Conservation (phyloP, 1,284 basidiomycete species). For the Athelia sp. region DNA sequence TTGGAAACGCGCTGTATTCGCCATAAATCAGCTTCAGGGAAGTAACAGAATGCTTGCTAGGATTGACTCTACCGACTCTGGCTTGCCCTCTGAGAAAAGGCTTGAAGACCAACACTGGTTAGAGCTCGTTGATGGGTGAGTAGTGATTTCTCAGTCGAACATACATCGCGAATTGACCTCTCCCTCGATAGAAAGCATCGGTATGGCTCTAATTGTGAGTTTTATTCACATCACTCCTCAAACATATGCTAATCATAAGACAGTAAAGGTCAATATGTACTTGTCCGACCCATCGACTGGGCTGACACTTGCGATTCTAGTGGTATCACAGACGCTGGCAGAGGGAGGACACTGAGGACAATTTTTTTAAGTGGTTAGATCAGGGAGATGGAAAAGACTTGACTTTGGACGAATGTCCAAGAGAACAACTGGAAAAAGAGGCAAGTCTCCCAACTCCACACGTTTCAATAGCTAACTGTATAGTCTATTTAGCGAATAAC, state of each 20-base stretch:
- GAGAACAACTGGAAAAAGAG: slow-evolving; percentile 68
- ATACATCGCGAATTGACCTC: not conserved
- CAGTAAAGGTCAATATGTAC: too few species aligned
- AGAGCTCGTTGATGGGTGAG: slow-evolving; percentile 60
- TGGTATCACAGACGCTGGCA: slow-evolving; percentile 64
- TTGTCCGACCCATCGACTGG: too few species aligned
- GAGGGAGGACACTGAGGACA: slow-evolving; percentile 57
- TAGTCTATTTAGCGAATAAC: slow-evolving; percentile 28
- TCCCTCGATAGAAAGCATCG: slow-evolving; percentile 54
- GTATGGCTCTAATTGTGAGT: slow-evolving; percentile 56
- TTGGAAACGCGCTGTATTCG: slow-evolving; percentile 42
- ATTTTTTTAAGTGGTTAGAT: slow-evolving; percentile 77
- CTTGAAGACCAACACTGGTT: slow-evolving; percentile 61
- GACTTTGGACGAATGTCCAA: slow-evolving; percentile 59
- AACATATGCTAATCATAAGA: too few species aligned
- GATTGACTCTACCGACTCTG: slow-evolving; percentile 20
- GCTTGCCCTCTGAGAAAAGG: slow-evolving; percentile 33
- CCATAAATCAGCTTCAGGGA: slow-evolving; percentile 38
- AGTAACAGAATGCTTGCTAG: slow-evolving; percentile 32
- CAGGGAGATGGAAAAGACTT: slow-evolving; percentile 62
- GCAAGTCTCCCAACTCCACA: slow-evolving; percentile 20
- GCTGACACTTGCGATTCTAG: slow-evolving; percentile 24
- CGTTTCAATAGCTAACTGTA: not conserved
- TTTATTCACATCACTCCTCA: too few species aligned
- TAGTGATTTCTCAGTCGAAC: slow-evolving; percentile 2